A percentile compares a stretch with the other conserved stretches of the same genome.
These are phyloP conservation scores for Fusarium longipes DNA, from an alignment of 2,329 filamentous ascomycete species.

Conservation along the genomic window DNA sequence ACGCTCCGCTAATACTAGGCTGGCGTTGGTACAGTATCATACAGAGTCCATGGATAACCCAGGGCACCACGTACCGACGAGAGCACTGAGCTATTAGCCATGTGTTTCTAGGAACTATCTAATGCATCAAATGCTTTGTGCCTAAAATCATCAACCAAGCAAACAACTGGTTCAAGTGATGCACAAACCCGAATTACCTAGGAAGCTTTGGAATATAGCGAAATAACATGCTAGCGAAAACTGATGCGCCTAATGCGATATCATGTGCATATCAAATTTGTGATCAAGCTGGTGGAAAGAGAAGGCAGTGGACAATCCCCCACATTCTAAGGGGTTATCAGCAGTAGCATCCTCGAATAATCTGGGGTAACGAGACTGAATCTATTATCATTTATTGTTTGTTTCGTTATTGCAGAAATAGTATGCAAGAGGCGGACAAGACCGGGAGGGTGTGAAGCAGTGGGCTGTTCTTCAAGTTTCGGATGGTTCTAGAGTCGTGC, in stretches of 20 bases:
- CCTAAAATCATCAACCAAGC: background rate
- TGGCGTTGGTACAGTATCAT: background rate
- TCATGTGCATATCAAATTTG: too few species aligned
- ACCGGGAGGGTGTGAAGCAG: constrained; percentile 32
- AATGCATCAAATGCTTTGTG: background rate
- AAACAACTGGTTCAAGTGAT: too few species aligned
- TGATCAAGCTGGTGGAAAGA: too few species aligned
- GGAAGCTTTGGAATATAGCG: too few species aligned
- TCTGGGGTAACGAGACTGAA: constrained; percentile 39
- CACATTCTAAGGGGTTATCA: constrained; percentile 5
- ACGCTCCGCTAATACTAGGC: constrained; percentile 10
- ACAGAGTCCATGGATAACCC: background rate
- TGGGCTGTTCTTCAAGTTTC: constrained; percentile 37
- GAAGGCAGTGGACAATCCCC: too few species aligned
- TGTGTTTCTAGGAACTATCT: constrained; percentile 9
- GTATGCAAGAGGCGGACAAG: constrained; percentile 1
- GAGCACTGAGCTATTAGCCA: constrained; percentile 13
- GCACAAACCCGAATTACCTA: too few species aligned
- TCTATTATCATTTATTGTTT: background rate
- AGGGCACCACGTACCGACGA: constrained; percentile 2
- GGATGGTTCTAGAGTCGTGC: constrained; percentile 37
- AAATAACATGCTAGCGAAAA: too few species aligned
- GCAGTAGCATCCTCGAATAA: constrained; percentile 23
- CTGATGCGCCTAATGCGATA: too few species aligned
- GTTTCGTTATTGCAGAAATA: background rate